Percentiles rank a stretch among this genome's conserved stretches.
phyloP scores from a whole-genome alignment of 441 rosid genomes.

The Viola pubescens region DNA sequence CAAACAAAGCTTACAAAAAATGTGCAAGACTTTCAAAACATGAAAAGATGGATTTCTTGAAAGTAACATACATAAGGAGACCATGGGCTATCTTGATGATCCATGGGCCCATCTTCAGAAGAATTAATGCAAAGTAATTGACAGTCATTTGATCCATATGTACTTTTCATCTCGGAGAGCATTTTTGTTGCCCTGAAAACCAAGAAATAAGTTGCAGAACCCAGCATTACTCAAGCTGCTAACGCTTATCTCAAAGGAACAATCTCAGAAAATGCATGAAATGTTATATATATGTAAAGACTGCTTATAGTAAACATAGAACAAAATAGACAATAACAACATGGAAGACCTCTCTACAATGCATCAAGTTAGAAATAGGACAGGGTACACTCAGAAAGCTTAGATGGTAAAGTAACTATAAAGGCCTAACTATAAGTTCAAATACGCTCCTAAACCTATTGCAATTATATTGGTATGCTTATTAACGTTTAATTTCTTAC shows the following conservation, averaged over 20 bases:
- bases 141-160: slow-evolving; percentile 76
- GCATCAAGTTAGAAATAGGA: not conserved
- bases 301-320: not conserved
- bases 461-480: not conserved
- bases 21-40: slow-evolving; percentile 6
- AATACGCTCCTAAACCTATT: not conserved
- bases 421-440: not conserved
- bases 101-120: slow-evolving; percentile 59
- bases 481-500: slow-evolving; percentile 7
- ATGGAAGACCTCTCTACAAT: not conserved
- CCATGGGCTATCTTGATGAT: slow-evolving; percentile 74
- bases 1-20: slow-evolving; percentile 17
- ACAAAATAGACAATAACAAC: not conserved
- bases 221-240: not conserved
- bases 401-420: not conserved
- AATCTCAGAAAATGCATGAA: not conserved
- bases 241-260: not conserved
- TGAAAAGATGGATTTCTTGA: slow-evolving; percentile 16
- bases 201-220: slow-evolving; percentile 4
- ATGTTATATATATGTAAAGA: not conserved
- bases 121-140: slow-evolving; percentile 88
- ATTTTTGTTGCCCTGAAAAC: slow-evolving; percentile 70
- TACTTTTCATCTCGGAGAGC: slow-evolving; percentile 79
- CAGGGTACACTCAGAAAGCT: not conserved
- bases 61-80: slow-evolving; percentile 52